Evolutionary conservation across 495 filamentous ascomycete genomes (phyloP).

Genomic region (Sphaerosporella brunnea): DNA sequence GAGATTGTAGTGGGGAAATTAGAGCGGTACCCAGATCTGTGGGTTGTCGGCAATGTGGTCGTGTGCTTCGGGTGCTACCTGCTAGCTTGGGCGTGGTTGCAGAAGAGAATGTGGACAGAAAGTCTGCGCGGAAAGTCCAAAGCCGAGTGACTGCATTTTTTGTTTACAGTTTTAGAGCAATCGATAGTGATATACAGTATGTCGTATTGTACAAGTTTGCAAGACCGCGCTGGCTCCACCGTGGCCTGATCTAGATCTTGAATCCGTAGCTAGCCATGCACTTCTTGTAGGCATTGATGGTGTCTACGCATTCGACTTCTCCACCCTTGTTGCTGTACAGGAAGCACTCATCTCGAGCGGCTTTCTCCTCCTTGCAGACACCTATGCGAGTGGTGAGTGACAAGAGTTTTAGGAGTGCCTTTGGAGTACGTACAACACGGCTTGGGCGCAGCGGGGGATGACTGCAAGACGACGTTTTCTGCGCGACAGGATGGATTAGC

Average conservation of each 20-base stretch:
- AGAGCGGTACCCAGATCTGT: slow-evolving; percentile 67
- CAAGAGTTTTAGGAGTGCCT: background rate
- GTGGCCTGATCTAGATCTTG: slow-evolving; percentile 34
- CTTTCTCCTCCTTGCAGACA: slow-evolving; percentile 92
- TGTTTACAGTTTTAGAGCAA: background rate
- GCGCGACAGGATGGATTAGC: background rate
- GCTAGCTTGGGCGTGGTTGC: slow-evolving; percentile 77
- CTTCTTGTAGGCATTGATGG: slow-evolving; percentile 66
- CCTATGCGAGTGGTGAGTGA: slow-evolving; percentile 23
- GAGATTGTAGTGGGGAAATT: slow-evolving; percentile 53
- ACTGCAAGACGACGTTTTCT: slow-evolving; percentile 14
- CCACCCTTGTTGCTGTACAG: slow-evolving; percentile 66
- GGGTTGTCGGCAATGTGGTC: slow-evolving; percentile 77
- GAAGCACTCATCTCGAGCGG: slow-evolving; percentile 92
- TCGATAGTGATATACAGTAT: background rate
- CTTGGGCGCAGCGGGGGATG: slow-evolving; percentile 13
- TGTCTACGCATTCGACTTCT: slow-evolving; percentile 56
- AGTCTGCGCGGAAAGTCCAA: slow-evolving; percentile 24
- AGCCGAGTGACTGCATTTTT: background rate
- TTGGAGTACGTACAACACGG: slow-evolving; percentile 21
- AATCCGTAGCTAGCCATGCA: slow-evolving; percentile 95
- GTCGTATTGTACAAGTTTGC: background rate
- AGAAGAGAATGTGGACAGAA: slow-evolving; percentile 50
- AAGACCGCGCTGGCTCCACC: background rate
- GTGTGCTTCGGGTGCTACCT: slow-evolving; percentile 72